A percentile compares a stretch with the other conserved stretches of the same genome.
Evolutionary conservation across 257 asterid genomes (phyloP).

Genomic region (Jasminum sambac): DNA sequence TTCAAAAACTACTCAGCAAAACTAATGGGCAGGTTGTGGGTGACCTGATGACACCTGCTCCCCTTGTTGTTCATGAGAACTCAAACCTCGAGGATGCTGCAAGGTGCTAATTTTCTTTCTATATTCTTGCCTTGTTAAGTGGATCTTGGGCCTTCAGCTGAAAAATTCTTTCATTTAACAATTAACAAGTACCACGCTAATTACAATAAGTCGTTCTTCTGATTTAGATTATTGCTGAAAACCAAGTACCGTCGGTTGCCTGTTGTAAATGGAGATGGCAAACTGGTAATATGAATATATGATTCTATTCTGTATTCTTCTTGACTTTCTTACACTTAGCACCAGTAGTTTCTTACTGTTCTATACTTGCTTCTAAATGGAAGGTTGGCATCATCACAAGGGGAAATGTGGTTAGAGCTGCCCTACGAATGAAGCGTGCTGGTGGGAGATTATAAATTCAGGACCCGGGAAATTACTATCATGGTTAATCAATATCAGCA

Average conservation of each 20-base stretch:
- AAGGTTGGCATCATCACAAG: slow-evolving; percentile 89
- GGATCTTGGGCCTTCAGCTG: background rate
- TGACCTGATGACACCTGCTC: slow-evolving; percentile 79
- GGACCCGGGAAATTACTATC: background rate
- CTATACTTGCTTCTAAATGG: slow-evolving; percentile 13
- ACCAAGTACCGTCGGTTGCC: slow-evolving; percentile 89
- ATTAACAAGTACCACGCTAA: background rate
- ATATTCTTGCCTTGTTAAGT: background rate
- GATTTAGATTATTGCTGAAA: slow-evolving; percentile 68
- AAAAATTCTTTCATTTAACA: background rate
- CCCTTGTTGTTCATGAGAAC: slow-evolving; percentile 68
- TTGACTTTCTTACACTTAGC: background rate
- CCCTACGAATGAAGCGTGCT: slow-evolving; percentile 74
- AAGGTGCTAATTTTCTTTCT: slow-evolving; percentile 44
- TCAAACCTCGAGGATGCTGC: slow-evolving; percentile 90
- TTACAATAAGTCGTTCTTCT: background rate
- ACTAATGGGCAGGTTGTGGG: slow-evolving; percentile 88
- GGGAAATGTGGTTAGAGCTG: slow-evolving; percentile 90
- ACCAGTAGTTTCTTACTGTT: slow-evolving; percentile 15
- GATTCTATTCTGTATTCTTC: slow-evolving; percentile 20
- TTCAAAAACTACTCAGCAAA: slow-evolving; percentile 75
- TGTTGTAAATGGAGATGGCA: slow-evolving; percentile 79
- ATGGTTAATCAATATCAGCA: slow-evolving; percentile 9
- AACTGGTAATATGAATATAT: slow-evolving; percentile 59
- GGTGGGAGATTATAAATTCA: slow-evolving; percentile 32